phyloP scores from a whole-genome alignment of 225 moss, liverwort and hornwort species.

The Bryum argenteum region DNA sequence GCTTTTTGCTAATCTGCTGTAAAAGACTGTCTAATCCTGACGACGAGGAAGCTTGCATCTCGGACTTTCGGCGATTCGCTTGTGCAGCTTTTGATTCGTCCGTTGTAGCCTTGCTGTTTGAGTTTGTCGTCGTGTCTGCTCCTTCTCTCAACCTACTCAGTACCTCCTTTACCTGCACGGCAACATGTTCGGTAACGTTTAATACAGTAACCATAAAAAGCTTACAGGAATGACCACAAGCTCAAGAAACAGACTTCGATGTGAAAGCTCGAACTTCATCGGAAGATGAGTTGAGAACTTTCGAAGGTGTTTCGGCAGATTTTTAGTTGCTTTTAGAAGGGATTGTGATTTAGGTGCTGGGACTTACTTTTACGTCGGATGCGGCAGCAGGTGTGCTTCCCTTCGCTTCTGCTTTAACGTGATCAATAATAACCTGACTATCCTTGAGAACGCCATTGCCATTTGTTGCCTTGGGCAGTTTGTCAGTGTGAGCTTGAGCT shows the following conservation, averaged over 20 bases:
- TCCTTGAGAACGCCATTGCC: slow-evolving; percentile 28
- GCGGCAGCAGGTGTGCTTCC: slow-evolving; percentile 48
- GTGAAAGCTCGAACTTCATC: background rate
- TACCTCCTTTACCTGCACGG: slow-evolving; percentile 67
- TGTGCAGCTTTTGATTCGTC: slow-evolving; percentile 62
- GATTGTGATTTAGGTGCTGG: background rate
- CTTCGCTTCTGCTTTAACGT: slow-evolving; percentile 42
- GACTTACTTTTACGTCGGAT: slow-evolving; percentile 38
- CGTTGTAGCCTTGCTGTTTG: slow-evolving; percentile 47
- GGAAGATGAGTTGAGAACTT: background rate
- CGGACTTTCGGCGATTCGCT: slow-evolving; percentile 72
- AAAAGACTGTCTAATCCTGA: slow-evolving; percentile 78
- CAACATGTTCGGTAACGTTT: background rate
- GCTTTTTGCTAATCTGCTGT: slow-evolving; percentile 92
- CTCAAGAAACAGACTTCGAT: background rate
- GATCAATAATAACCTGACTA: background rate
- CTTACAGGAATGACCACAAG: background rate
- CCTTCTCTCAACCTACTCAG: slow-evolving; percentile 68
- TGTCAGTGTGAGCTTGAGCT: slow-evolving; percentile 30
- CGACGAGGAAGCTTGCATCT: slow-evolving; percentile 82
- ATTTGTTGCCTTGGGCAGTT: slow-evolving; percentile 23
- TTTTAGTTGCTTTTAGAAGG: background rate
- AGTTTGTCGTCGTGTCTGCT: slow-evolving; percentile 42
- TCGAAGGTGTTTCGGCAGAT: background rate
- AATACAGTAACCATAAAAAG: too few species aligned